Evolutionary conservation across 2,329 filamentous ascomycete species (phyloP), one percentile per base, ranked within the genome.

Genomic region (Didymellaceae sp.): DNA sequence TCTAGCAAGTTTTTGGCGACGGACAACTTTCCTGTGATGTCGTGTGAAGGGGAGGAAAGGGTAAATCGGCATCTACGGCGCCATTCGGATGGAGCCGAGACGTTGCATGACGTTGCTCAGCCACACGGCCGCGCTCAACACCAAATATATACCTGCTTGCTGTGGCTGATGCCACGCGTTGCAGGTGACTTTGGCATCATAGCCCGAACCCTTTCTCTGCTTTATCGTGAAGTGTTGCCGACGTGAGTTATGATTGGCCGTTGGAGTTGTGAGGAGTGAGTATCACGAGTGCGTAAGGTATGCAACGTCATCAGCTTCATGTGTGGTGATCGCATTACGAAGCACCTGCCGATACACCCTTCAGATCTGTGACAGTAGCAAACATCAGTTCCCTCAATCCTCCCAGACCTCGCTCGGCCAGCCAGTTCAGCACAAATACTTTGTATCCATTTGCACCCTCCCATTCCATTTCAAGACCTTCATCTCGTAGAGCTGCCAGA

Each of bases 331-430:
- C 14, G 20, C 17, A 8, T 16, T 38, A 52, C 8, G 32, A 38
- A n/a, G 31, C 14, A 20, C 21, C 20, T 14, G 17, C 5, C 8
- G 33, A 20, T 11, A 18, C 48, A 31, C 35, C 7, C 32, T 37
- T 86, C 60, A 93, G 73, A 41, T 87, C 84, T 68, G 87, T 90
- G 83, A 94, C 91, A 1, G 89, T 92, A 62, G 86, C 90, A 70
- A 88, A 88, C 80, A 95, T 87, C 63, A 95, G 74, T 56, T 86
- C 80, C 13, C 82, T 81, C 22, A 93, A 79, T 0, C 91, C 91
- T 9, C 71, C 74, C 35, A 88, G 79, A 0, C 87, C 88, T 44
- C 80, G 81, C 5, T 74, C 76, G 51, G 87, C 86, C 54, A 95
- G 72, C 73, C 86, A 84, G 40, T 80, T 79, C 48, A 96, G 74